Evolutionary conservation across 2,329 filamentous ascomycete species (phyloP), one percentile per base, ranked within the genome.

Genomic region (Cordyceps tenuipes): DNA sequence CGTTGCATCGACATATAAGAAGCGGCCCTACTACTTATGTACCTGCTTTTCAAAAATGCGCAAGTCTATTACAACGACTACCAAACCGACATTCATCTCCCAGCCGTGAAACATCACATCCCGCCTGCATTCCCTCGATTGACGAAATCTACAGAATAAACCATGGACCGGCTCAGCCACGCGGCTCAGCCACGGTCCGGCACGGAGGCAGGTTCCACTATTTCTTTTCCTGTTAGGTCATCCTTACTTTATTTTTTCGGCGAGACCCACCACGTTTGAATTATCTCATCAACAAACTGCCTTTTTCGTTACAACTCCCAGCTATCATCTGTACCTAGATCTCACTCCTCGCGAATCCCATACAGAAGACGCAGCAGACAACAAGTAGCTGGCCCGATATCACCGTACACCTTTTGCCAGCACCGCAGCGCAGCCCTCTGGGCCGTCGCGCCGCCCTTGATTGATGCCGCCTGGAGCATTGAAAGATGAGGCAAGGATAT

Each of bases 401-500:
- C 9, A 39, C 6, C 47, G 34, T 29, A 31, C 34, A 31, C n/a
- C 3, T n/a, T 17, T 39, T 3, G 7, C 15, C 47, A 23, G 10
- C 10, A 17, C n/a, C 21, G 17, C 23, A 36, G 34, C 23, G 56
- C 47, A 43, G 56, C 56, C 56, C 47, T 29, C 26, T 9, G 47
- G 47, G 48, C 47, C 47, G 39, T 29, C 44, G 47, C 56, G 56
- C 26, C 26, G 34, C 36, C 39, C 36, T 17, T 43, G n/a, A 43
- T 78, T 76, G 68, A 77, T 78, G 76, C 76, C 76, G 67, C 67
- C 67, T 66, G 71, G 73, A 66, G 80, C 74, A 71, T 79, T 84
- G 74, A 82, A 83, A 68, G 79, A 84, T 82, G 82, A 84, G 78
- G 79, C 80, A 73, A 62, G 73, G 6, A 6, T 6, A 50, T 13